These are phyloP conservation scores for Microcos paniculata DNA, from an alignment of 345 rosid genomes.

Conservation along the genomic window DNA sequence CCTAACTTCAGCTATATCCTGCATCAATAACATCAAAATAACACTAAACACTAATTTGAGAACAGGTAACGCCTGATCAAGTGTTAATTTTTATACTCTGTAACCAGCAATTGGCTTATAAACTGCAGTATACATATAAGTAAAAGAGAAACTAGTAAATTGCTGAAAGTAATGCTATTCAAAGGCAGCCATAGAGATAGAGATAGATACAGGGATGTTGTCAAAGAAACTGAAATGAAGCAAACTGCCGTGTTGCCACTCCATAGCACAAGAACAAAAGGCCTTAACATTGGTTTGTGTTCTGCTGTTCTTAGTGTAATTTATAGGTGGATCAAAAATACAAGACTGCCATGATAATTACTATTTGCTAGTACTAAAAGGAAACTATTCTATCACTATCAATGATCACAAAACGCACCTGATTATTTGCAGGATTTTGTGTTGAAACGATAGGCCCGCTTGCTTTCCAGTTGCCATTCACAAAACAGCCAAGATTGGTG, in stretches of 20 bases:
- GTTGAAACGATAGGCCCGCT: constrained; percentile 65
- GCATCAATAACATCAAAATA: constrained; percentile 17
- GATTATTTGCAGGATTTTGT: constrained; percentile 79
- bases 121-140: not conserved
- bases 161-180: not conserved
- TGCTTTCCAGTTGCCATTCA: constrained; percentile 78
- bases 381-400: not conserved
- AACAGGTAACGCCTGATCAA: not conserved
- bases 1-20: constrained; percentile 76
- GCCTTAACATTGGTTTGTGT: not conserved
- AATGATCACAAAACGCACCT: constrained; percentile 45
- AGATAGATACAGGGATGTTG: not conserved
- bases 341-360: not conserved
- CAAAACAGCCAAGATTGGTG: constrained; percentile 65
- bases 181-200: not conserved
- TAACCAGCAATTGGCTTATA: not conserved
- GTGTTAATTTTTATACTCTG: not conserved
- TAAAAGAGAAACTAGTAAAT: not conserved
- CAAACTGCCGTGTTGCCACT: not conserved
- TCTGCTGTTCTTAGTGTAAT: not conserved
- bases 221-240: not conserved
- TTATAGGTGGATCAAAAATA: not conserved
- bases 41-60: not conserved
- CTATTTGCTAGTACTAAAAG: not conserved
- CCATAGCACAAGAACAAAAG: not conserved